Conservation (phyloP, 345 rosid genomes). For the Moricandia arvensis region DNA sequence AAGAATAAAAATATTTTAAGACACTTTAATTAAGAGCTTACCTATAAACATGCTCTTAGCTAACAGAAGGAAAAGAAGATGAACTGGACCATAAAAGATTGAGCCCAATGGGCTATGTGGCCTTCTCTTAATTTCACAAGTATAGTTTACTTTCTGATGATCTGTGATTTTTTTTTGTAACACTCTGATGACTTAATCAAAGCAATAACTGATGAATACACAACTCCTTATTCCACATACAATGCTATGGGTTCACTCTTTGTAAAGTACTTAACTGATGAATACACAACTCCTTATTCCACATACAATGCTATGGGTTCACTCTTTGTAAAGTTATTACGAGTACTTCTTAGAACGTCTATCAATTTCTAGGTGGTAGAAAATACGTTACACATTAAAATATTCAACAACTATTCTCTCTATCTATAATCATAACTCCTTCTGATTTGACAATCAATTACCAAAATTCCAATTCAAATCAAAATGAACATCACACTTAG, state of each 20-base stretch:
- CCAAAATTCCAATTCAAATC: neutral
- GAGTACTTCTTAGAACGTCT: neutral
- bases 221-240: neutral
- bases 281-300: neutral
- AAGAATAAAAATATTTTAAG: too few species aligned
- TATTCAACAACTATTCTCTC: too few species aligned
- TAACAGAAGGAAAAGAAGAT: neutral
- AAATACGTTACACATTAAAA: neutral
- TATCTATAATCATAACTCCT: neutral
- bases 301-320: neutral
- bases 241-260: too few species aligned
- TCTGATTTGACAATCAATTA: neutral
- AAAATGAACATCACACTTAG: too few species aligned
- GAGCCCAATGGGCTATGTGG: neutral
- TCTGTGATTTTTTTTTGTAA: too few species aligned
- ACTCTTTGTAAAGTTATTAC: neutral
- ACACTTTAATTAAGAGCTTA: too few species aligned
- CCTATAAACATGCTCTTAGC: too few species aligned
- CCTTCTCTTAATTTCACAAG: conserved; percentile 14
- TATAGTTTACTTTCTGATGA: neutral
- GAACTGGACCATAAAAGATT: neutral
- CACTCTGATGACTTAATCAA: too few species aligned
- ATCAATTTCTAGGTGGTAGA: neutral
- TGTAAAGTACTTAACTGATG: neutral
- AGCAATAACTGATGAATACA: neutral